phyloP scores from a whole-genome alignment of 306 rosid species.

The Leucaena leucocephala region DNA sequence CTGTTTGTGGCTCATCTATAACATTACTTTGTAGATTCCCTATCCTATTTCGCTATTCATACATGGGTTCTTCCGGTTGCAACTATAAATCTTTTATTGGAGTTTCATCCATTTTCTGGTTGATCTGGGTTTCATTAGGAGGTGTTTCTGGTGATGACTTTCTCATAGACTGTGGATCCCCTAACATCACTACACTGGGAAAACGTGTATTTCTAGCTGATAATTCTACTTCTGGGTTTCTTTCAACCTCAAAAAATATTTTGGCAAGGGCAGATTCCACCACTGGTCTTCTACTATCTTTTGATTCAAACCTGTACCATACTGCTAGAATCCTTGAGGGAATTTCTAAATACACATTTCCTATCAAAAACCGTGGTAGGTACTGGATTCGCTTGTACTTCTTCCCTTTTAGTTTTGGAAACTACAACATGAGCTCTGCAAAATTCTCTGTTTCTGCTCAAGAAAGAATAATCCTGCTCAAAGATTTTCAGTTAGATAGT shows the following conservation, averaged over 20 bases:
- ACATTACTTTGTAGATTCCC: not conserved
- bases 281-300: conserved; percentile 28
- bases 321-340: conserved; percentile 58
- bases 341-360: conserved; percentile 57
- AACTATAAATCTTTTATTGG: conserved; percentile 31
- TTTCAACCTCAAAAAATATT: conserved; percentile 44
- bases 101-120: conserved; percentile 42
- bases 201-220: conserved; percentile 55
- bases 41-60: not conserved
- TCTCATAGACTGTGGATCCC: conserved; percentile 71
- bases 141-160: conserved; percentile 39
- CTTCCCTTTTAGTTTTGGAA: conserved; percentile 47
- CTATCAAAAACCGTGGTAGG: conserved; percentile 51
- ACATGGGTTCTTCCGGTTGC: conserved; percentile 38
- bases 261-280: conserved; percentile 37
- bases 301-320: conserved; percentile 44
- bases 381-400: conserved; percentile 74
- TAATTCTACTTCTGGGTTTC: conserved; percentile 42
- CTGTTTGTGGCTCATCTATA: not conserved
- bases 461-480: conserved; percentile 48
- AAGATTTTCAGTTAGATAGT: conserved; percentile 41
- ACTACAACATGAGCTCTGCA: conserved; percentile 53
- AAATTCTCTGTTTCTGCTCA: conserved; percentile 74
- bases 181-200: conserved; percentile 43
- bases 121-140: conserved; percentile 45